Base-by-base conservation (phyloP, 2,329 filamentous ascomycete genomes). In the Fusarium vanettenii region DNA sequence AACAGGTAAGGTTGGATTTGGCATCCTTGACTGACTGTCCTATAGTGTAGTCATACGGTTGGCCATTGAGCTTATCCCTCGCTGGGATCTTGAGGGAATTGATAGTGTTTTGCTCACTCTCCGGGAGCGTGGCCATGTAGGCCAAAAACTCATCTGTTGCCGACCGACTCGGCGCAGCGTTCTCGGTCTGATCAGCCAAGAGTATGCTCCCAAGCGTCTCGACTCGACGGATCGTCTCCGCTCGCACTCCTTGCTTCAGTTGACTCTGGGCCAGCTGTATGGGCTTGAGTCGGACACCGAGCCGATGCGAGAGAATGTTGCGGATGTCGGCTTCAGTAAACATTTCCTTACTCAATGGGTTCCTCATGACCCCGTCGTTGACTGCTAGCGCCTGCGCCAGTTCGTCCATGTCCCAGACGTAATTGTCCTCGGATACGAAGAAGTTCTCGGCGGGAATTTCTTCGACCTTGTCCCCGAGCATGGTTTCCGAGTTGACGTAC, bases 361-460 rank as follows among this genome's bases (percentile, higher is more conserved):
- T 60, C n/a, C 57, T 41, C 57, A 60, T 60, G n/a, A 60, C 57
- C 25, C 57, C 57, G 18, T 60, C 57, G 25, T 60, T 60, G 57
- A 31, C 35, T 22, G 57, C 37, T 16, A 60, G 57, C 25, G 37
- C 57, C 4, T 43, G 57, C 22, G 18, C 57, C 13, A 60, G 57
- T 45, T 60, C 57, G 31, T 60, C 37, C 57, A 60, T 60, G 9
- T 60, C 37, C 57, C 57, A 60, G 18, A 37, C 57, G 18, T 60
- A 60, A 25, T 45, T 60, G 39, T 60, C 57, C 8, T 60, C 57
- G 6, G 57, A 60, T 14, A 60, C 57, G 7, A 60, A 60, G 18
- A 60, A 60, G 37, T 60, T 60, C 18, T 45, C 25, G 6, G 57
- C 25, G 10, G 57, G 25, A 22, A 60, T 60, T 18, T 60, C 57